Evolutionary conservation across 345 rosid genomes (phyloP), one percentile per base, ranked within the genome.

Genomic region (Adansonia digitata): DNA sequence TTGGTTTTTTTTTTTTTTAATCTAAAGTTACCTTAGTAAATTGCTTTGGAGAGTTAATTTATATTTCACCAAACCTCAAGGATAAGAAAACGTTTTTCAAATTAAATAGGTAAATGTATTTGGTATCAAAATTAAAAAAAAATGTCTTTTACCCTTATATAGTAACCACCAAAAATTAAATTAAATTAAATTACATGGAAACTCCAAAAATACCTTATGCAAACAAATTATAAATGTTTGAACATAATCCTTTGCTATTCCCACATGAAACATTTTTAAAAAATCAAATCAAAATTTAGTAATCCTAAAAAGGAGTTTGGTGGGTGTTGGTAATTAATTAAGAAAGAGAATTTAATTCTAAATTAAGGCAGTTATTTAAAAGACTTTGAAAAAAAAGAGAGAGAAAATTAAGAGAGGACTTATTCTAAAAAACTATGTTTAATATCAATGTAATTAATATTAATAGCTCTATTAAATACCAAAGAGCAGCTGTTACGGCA

Each of bases 401-500:
- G 29, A 64, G 27, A 63, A 1, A 63, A 18, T 2, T 18, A 37
- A 5, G 53, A 62, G 46, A 37, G 7, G 61, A 49, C 71, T 35
- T 46, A 24, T 74, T 64, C 62, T 20, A 22, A 69, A 65, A 26
- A 26, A 27, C 6, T 62, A 37, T 37, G 46, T 61, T 71, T 51
- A 52, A 72, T 62, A 69, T 22, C 20, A 7, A 35, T 67, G 27
- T n/a, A 42, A 52, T n/a, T 52, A 52, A 52, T 52, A 69, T 22
- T 42, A 4, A 35, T 73, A 61, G 20, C 51, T 45, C 43, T 13
- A 80, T 37, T 66, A 73, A 67, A 65, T 40, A 53, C 72, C 7
- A 27, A 29, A 7, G 37, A 76, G 43, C 77, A 57, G 65, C 71
- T 71, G 77, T 79, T 82, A 80, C 85, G 83, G 77, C 85, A 71